phyloP scores from a whole-genome alignment of 768 basidiomycete species.

The Baorangia bicolor region DNA sequence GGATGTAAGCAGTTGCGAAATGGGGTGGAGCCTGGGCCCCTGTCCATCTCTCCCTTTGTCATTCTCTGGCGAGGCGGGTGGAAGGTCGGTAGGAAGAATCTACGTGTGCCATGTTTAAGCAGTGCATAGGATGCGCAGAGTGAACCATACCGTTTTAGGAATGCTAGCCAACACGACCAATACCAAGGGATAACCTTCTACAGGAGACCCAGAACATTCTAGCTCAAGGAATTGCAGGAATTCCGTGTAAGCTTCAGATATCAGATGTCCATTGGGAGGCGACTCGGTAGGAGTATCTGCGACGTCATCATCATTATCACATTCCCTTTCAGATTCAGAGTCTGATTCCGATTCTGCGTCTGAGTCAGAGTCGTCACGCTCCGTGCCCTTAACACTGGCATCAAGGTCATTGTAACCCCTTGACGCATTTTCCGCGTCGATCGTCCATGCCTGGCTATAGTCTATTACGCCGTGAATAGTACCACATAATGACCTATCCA shows the following conservation, averaged over 20 bases:
- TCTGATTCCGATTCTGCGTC: conserved; percentile 31
- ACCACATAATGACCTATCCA: not conserved
- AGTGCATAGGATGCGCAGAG: not conserved
- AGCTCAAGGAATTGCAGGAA: conserved; percentile 78
- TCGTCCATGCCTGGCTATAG: conserved; percentile 63
- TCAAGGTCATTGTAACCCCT: conserved; percentile 31
- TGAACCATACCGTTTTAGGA: conserved; percentile 54
- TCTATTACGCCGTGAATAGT: conserved; percentile 39
- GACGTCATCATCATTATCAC: conserved; percentile 37
- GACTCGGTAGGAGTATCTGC: conserved; percentile 18
- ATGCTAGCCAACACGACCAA: conserved; percentile 82
- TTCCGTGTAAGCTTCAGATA: conserved; percentile 56
- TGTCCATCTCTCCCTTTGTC: not conserved
- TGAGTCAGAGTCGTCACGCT: conserved; percentile 34
- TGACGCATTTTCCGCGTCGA: conserved; percentile 18
- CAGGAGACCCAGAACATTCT: conserved; percentile 77
- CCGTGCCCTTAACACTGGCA: conserved; percentile 8
- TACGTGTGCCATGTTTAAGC: not conserved
- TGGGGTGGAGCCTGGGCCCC: conserved; percentile 17
- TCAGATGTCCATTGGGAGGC: not conserved
- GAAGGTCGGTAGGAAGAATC: conserved; percentile 25
- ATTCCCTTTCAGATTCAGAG: conserved; percentile 19
- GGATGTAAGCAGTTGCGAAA: conserved; percentile 61
- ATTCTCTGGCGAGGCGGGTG: not conserved
- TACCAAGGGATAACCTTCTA: conserved; percentile 79